Evolutionary conservation across 768 basidiomycete genomes (phyloP).

Genomic region (Trametes punicea): DNA sequence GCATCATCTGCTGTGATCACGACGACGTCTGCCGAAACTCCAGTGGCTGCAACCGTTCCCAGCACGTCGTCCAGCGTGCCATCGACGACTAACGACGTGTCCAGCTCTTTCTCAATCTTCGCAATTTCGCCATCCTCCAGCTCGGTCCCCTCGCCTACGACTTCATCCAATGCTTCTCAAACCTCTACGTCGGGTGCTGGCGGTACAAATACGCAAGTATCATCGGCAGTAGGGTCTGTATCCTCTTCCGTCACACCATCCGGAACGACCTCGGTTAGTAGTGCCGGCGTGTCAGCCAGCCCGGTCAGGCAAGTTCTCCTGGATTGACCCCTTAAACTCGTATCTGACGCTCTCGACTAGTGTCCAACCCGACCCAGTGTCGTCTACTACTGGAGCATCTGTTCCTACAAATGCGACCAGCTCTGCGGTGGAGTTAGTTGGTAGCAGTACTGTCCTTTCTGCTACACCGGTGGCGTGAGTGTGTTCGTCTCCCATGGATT

Average conservation of each 20-base stretch:
- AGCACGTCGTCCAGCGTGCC: not conserved
- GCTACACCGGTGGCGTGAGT: not conserved
- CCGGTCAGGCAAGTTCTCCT: not conserved
- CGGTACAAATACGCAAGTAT: too few relatives aligned
- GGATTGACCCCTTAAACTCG: not conserved
- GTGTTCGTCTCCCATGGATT: too few relatives aligned
- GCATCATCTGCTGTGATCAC: not conserved
- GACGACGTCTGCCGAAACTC: not conserved
- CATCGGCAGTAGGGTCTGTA: too few relatives aligned
- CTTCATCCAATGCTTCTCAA: not conserved
- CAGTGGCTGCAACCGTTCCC: not conserved
- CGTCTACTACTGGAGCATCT: not conserved
- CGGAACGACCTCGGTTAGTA: not conserved
- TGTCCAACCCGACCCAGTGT: not conserved
- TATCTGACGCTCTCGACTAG: not conserved
- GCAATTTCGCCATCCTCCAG: not conserved
- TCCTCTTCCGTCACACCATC: too few relatives aligned
- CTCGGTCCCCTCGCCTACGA: too few relatives aligned
- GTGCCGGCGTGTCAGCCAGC: not conserved
- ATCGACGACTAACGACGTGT: not conserved
- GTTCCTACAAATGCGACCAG: not conserved
- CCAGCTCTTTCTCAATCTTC: not conserved
- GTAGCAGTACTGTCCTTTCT: too few relatives aligned
- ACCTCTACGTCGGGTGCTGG: not conserved
- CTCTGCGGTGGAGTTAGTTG: not conserved